Evolutionary conservation across 352 stramenopile species (phyloP).

Genomic region (Phytophthora pseudosyringae): DNA sequence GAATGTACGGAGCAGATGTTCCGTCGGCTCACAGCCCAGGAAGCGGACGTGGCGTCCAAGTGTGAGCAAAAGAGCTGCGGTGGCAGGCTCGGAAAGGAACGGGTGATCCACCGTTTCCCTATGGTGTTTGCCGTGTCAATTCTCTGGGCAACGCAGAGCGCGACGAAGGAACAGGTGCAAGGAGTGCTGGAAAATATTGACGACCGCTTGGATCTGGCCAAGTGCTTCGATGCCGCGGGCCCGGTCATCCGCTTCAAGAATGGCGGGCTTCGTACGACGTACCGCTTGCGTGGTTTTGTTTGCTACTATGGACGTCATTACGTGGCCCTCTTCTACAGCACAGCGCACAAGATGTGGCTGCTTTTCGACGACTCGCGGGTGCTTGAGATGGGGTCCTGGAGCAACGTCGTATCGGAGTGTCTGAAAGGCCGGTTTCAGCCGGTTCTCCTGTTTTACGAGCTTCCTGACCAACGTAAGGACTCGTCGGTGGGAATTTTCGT

Average conservation of each 20-base stretch:
- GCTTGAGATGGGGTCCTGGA: constrained; percentile 77
- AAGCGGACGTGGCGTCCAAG: constrained; percentile 55
- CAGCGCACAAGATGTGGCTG: constrained; percentile 87
- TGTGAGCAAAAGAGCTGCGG: constrained; percentile 66
- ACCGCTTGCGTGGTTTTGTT: constrained; percentile 81
- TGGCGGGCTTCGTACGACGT: constrained; percentile 74
- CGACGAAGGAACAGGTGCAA: constrained; percentile 80
- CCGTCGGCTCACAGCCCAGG: constrained; percentile 59
- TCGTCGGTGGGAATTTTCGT: constrained; percentile 76
- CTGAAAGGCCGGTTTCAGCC: constrained; percentile 85
- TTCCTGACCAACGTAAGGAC: constrained; percentile 82
- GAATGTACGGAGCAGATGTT: constrained; percentile 81
- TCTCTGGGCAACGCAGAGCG: constrained; percentile 76
- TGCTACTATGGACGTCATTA: constrained; percentile 90
- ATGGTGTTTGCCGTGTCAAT: constrained; percentile 89
- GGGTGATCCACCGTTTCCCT: constrained; percentile 83
- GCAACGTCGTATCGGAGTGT: constrained; percentile 76
- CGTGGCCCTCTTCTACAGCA: constrained; percentile 86
- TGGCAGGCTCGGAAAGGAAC: constrained; percentile 76
- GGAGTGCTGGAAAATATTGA: constrained; percentile 68
- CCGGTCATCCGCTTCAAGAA: constrained; percentile 77
- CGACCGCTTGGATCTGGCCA: constrained; percentile 74
- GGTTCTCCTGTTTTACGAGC: constrained; percentile 85
- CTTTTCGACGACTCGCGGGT: constrained; percentile 87
- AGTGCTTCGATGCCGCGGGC: constrained; percentile 73